These are phyloP conservation scores for Stephania yunnanensis DNA, from an alignment of 164 flowering plant genomes.

Conservation along the genomic window DNA sequence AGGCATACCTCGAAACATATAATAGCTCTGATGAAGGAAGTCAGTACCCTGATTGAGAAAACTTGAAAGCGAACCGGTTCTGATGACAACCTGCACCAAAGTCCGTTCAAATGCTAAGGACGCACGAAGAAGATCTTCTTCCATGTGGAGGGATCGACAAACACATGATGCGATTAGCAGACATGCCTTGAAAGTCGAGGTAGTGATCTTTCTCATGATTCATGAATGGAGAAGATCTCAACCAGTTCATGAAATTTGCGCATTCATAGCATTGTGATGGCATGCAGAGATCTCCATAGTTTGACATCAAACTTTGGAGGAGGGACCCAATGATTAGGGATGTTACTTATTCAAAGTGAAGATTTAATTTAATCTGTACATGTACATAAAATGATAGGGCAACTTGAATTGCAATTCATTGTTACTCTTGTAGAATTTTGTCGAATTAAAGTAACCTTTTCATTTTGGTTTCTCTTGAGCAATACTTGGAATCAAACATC, in stretches of 20 bases:
- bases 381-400: too few species aligned
- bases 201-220: not conserved
- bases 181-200: not conserved
- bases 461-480: too few species aligned
- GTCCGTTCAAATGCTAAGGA: not conserved
- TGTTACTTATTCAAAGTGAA: too few species aligned
- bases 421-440: not conserved
- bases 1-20: constrained; percentile 38
- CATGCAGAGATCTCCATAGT: not conserved
- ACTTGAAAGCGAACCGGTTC: not conserved
- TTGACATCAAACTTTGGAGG: not conserved
- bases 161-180: not conserved
- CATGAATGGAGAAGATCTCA: not conserved
- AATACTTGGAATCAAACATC: too few species aligned
- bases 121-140: not conserved
- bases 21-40: constrained; percentile 27
- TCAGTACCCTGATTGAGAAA: not conserved
- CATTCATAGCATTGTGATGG: not conserved
- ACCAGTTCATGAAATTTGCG: not conserved
- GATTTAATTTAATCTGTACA: too few species aligned
- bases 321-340: not conserved
- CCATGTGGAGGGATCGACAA: not conserved
- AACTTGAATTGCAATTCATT: not conserved
- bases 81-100: not conserved
- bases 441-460: too few species aligned